Conservation (phyloP, 176 grass and related monocot genomes). For the Rhynchospora breviuscula region DNA sequence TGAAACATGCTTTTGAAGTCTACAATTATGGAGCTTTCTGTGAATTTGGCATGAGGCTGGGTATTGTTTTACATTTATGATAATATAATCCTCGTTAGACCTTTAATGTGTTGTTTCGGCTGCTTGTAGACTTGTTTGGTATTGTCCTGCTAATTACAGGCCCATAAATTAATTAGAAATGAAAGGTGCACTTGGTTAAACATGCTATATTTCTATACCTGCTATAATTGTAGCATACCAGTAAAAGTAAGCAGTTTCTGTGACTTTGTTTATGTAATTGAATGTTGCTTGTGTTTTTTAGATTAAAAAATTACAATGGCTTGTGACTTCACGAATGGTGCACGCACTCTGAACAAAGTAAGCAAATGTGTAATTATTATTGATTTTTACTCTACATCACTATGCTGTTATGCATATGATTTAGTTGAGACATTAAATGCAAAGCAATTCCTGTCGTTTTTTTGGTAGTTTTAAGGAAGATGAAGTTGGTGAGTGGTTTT, state of each 20-base stretch:
- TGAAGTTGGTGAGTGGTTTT: neutral
- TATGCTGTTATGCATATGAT: neutral
- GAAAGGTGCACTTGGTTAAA: neutral
- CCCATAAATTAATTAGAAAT: neutral
- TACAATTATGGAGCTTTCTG: conserved; percentile 9
- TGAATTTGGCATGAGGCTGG: neutral
- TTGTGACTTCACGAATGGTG: neutral
- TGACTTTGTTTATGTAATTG: neutral
- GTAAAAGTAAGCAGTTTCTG: neutral
- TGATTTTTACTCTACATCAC: neutral
- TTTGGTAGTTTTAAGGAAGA: neutral
- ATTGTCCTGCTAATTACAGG: neutral
- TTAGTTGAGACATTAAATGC: neutral
- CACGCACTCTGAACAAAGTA: neutral
- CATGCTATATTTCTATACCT: neutral
- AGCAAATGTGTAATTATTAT: neutral
- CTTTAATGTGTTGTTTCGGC: neutral
- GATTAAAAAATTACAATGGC: conserved; percentile 8
- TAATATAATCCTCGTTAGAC: neutral
- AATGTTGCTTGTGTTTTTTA: neutral
- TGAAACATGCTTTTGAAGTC: conserved; percentile 17
- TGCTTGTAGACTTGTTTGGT: neutral
- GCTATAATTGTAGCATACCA: neutral
- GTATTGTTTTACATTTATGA: neutral
- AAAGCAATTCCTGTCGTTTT: neutral